A percentile compares a stretch with the other conserved stretches of the same genome.
Conservation (phyloP, 192 early-diverging fungal species). For the Funneliformis geosporum region DNA sequence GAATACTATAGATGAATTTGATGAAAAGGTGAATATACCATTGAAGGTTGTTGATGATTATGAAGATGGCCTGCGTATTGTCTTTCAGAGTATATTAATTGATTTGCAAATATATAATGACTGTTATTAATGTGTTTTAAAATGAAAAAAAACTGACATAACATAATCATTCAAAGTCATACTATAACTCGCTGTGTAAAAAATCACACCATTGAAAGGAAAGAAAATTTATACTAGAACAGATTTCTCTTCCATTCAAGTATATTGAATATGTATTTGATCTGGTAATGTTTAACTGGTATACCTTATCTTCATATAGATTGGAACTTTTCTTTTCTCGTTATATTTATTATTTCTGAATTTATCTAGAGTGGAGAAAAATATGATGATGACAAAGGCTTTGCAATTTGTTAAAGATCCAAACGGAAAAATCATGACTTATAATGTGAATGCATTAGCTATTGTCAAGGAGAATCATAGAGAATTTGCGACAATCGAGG, state of each 20-base stretch:
- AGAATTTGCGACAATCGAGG: slow-evolving; percentile 9
- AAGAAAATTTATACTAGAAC: slow-evolving; percentile 25
- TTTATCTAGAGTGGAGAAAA: slow-evolving; percentile 18
- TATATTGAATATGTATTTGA: slow-evolving; percentile 28
- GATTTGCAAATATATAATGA: slow-evolving; percentile 14
- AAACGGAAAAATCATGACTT: not conserved
- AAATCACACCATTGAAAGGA: slow-evolving; percentile 12
- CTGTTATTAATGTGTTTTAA: slow-evolving; percentile 7
- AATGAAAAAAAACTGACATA: slow-evolving; percentile 8
- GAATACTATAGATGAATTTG: slow-evolving; percentile 20
- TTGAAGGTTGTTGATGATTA: slow-evolving; percentile 18
- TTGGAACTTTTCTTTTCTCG: not conserved
- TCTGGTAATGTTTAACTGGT: slow-evolving; percentile 21
- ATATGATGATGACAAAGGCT: slow-evolving; percentile 18
- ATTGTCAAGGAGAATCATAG: slow-evolving; percentile 22
- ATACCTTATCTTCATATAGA: slow-evolving; percentile 4
- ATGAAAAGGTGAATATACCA: slow-evolving; percentile 13
- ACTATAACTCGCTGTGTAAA: slow-evolving; percentile 10
- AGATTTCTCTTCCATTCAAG: slow-evolving; percentile 15
- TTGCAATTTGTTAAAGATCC: slow-evolving; percentile 22
- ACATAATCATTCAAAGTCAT: slow-evolving; percentile 21
- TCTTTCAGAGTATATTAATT: slow-evolving; percentile 14
- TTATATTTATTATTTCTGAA: slow-evolving; percentile 20
- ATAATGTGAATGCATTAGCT: not conserved
- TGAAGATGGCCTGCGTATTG: slow-evolving; percentile 14